These are phyloP conservation scores for Microbotryum scabiosae DNA, from an alignment of 1,284 basidiomycete genomes.

Conservation along the genomic window DNA sequence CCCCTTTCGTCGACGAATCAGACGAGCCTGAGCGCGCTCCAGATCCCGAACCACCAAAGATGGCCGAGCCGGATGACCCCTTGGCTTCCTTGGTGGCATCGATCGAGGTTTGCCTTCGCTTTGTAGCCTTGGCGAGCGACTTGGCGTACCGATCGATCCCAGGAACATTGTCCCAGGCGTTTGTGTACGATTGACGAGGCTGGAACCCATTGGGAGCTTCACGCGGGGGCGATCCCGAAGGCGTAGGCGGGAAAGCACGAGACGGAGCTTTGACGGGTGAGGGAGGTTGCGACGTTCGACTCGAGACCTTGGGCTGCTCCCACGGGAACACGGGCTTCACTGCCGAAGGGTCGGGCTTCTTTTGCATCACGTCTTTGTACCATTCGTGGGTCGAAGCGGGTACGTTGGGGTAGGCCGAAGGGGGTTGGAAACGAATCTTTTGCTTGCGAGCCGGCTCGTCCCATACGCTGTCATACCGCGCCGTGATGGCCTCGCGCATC, in stretches of 20 bases:
- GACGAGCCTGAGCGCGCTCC: too few species aligned
- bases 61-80: too few species aligned
- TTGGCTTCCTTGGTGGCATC: too few species aligned
- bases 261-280: slow-evolving; percentile 42
- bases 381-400: slow-evolving; percentile 41
- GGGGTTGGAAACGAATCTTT: slow-evolving; percentile 52
- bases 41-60: too few species aligned
- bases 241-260: slow-evolving; percentile 32
- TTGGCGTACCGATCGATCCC: slow-evolving; percentile 67
- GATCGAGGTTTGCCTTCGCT: slow-evolving; percentile 33
- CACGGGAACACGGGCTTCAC: slow-evolving; percentile 84
- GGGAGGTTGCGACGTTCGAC: neutral
- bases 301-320: slow-evolving; percentile 53
- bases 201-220: slow-evolving; percentile 40
- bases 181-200: slow-evolving; percentile 41
- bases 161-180: slow-evolving; percentile 74
- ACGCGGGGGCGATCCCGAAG: slow-evolving; percentile 27
- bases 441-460: slow-evolving; percentile 39
- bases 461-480: slow-evolving; percentile 46
- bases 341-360: slow-evolving; percentile 59
- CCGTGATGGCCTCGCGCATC: slow-evolving; percentile 44
- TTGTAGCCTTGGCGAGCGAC: slow-evolving; percentile 47
- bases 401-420: slow-evolving; percentile 42
- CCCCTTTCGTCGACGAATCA: neutral
- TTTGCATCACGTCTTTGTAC: slow-evolving; percentile 43